phyloP scores from a whole-genome alignment of 1,139 yeast species.

The Casaregolazyma suthepensis region DNA sequence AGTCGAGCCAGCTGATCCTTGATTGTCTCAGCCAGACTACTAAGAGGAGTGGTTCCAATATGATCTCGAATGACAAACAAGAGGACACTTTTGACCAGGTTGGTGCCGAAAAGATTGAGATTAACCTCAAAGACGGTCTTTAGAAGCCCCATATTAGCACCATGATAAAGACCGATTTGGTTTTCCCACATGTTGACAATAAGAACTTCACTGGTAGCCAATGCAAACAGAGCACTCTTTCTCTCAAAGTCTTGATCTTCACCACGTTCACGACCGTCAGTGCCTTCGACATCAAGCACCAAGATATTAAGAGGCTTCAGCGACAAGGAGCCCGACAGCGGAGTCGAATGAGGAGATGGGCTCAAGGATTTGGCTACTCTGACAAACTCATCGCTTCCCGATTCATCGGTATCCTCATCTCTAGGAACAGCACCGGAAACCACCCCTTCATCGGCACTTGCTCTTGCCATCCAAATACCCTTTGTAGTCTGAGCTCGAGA shows the following conservation, averaged over 20 bases:
- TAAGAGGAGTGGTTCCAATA: slow-evolving; percentile 79
- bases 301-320: slow-evolving; percentile 37
- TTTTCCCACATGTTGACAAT: slow-evolving; percentile 96
- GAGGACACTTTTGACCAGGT: slow-evolving; percentile 56
- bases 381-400: slow-evolving; percentile 13
- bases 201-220: slow-evolving; percentile 84
- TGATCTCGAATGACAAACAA: slow-evolving; percentile 90
- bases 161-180: slow-evolving; percentile 94
- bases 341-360: neutral
- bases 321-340: slow-evolving; percentile 1
- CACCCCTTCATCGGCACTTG: slow-evolving; percentile 10
- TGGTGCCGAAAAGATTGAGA: slow-evolving; percentile 56
- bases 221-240: slow-evolving; percentile 90
- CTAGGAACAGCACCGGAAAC: neutral
- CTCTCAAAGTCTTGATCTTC: slow-evolving; percentile 98
- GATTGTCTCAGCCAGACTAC: slow-evolving; percentile 62
- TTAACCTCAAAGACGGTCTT: slow-evolving; percentile 97
- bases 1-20: slow-evolving; percentile 63
- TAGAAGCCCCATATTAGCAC: slow-evolving; percentile 92
- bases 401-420: slow-evolving; percentile 9
- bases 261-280: slow-evolving; percentile 96
- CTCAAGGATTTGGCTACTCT: slow-evolving; percentile 9
- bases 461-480: slow-evolving; percentile 85
- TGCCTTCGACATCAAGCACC: slow-evolving; percentile 95
- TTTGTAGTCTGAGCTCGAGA: slow-evolving; percentile 77